These are phyloP conservation scores for Volvariella volvacea DNA, from an alignment of 1,284 basidiomycete genomes.

Conservation along the genomic window DNA sequence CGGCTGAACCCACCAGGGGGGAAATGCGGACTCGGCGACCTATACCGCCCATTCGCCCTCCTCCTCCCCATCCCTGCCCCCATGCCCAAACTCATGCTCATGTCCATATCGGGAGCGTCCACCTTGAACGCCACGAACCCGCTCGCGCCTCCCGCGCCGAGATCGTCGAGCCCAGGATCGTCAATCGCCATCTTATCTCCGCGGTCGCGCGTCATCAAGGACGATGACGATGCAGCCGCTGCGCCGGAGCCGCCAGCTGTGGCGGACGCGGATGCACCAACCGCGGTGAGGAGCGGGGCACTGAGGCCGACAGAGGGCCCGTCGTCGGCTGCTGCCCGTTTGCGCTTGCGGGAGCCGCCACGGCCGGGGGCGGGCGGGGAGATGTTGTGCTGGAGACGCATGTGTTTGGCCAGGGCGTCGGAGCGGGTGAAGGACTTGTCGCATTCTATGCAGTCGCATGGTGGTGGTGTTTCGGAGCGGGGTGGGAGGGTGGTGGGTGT, in stretches of 20 bases:
- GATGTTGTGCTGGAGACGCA: slow-evolving; percentile 82
- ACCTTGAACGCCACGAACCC: slow-evolving; percentile 61
- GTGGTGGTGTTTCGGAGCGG: no score
- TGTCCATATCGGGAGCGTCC: slow-evolving; percentile 42
- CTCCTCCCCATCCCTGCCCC: no score
- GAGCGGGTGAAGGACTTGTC: slow-evolving; percentile 92
- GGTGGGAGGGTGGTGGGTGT: no score
- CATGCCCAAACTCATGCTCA: no score
- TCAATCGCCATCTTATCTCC: slow-evolving; percentile 8
- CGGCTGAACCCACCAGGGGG: slow-evolving; percentile 2
- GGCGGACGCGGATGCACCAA: slow-evolving; percentile 3
- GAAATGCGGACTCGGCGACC: slow-evolving; percentile 3
- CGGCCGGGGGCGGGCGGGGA: slow-evolving; percentile 64
- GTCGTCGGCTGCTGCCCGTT: slow-evolving; percentile 37
- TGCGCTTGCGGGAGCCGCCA: slow-evolving; percentile 62
- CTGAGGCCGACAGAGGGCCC: slow-evolving; percentile 10
- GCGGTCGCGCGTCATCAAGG: slow-evolving; percentile 1
- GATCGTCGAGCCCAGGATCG: slow-evolving; percentile 4
- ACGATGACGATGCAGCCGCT: slow-evolving; percentile 13
- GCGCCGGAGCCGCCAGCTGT: slow-evolving; percentile 12
- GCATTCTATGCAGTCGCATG: slow-evolving; percentile 72
- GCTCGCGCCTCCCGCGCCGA: slow-evolving; percentile 9
- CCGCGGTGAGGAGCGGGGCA: slow-evolving; percentile 16
- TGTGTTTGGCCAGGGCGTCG: slow-evolving; percentile 87
- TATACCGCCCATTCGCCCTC: slow-evolving; percentile 6